Conservation (phyloP, 306 rosid genomes). For the Acmispon strigosus region DNA sequence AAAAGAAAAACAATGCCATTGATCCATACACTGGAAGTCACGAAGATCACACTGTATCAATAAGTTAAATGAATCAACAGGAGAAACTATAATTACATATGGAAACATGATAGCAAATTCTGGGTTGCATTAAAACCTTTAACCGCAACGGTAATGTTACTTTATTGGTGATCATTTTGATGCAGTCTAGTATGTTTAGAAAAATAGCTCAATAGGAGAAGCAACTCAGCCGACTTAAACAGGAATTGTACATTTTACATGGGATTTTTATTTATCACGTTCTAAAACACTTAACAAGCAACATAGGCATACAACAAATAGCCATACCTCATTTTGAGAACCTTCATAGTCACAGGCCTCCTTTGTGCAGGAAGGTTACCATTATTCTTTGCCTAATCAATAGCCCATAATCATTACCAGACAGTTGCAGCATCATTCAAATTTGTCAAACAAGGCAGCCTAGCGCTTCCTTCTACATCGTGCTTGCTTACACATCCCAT, state of each 20-base stretch:
- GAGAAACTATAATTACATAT: neutral
- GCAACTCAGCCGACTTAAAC: neutral
- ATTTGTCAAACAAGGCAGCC: neutral
- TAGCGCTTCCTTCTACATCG: neutral
- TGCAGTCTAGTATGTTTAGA: neutral
- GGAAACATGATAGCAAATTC: neutral
- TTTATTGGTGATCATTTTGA: conserved; percentile 5
- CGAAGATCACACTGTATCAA: neutral
- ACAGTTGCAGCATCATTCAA: conserved; percentile 19
- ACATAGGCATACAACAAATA: neutral
- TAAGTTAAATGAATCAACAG: neutral
- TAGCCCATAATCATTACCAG: neutral
- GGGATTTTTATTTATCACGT: neutral
- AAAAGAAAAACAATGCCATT: neutral
- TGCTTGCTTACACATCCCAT: neutral
- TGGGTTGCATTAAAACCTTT: neutral
- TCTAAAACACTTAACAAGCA: neutral
- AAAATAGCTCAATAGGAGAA: neutral
- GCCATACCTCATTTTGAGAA: neutral
- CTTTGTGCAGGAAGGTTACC: neutral
- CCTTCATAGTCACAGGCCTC: neutral
- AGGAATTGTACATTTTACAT: neutral
- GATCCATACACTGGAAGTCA: neutral
- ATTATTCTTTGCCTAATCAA: neutral
- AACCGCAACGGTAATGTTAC: neutral